Conservation (phyloP, 176 grass and related monocot genomes). For the Lolium multiflorum region DNA sequence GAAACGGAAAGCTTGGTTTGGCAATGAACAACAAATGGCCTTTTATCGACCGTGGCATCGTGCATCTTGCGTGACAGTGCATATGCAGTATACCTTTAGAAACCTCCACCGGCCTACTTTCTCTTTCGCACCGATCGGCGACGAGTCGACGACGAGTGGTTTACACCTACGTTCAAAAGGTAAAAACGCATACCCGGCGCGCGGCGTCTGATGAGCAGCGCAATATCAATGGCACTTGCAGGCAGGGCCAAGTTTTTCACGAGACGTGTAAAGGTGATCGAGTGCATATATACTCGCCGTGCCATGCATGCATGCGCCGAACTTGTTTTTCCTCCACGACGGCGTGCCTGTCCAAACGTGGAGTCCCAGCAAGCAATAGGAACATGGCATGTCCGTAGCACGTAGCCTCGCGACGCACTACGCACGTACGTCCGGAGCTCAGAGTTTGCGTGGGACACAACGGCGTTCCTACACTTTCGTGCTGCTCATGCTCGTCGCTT, state of each 20-base stretch:
- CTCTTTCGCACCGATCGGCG: background rate
- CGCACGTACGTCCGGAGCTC: too few relatives aligned
- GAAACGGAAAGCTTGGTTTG: too few relatives aligned
- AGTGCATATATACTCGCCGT: too few relatives aligned
- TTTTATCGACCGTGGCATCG: too few relatives aligned
- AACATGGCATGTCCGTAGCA: background rate
- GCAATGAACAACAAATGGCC: too few relatives aligned
- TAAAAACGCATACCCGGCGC: too few relatives aligned
- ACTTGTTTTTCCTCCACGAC: background rate
- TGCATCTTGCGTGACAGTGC: too few relatives aligned
- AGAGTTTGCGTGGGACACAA: too few relatives aligned
- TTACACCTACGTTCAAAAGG: too few relatives aligned
- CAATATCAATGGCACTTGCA: background rate
- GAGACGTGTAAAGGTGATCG: background rate
- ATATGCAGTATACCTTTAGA: too few relatives aligned
- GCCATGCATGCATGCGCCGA: background rate
- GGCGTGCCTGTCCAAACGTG: conserved; percentile 4
- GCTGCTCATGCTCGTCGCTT: too few relatives aligned
- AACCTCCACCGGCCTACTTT: background rate
- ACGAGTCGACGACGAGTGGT: background rate
- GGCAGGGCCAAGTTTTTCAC: background rate
- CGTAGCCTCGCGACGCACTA: background rate
- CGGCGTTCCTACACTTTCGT: too few relatives aligned
- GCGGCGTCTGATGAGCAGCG: background rate
- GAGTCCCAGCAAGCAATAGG: background rate